Base-by-base conservation (phyloP, 306 rosid genomes). In the Cicer bijugum region DNA sequence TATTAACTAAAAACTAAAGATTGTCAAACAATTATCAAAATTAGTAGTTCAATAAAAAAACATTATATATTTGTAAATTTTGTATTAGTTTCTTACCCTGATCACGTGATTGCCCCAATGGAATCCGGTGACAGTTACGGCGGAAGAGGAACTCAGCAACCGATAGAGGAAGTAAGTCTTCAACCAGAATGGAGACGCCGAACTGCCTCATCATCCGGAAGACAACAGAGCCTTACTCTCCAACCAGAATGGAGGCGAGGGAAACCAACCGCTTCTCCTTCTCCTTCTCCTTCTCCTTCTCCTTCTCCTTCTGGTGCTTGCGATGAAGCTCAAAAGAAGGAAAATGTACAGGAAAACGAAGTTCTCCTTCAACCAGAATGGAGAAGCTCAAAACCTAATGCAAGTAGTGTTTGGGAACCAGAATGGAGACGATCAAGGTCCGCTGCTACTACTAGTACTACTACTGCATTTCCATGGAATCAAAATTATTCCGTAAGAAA, bases 221-320 rank as follows among this genome's bases (percentile, higher is more conserved):
- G 23, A 15, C 6, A 12, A 1, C 11, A 37, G 1, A 56, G 64
- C n/a, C 12, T 81, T 12, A n/a, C 17, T 61, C 77, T 81, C 55
- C 84, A 81, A 53, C 84, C 84, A 0, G 69, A 81, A 70, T 81
- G 84, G 84, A 33, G 77, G 5, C 77, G 84, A 35, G 43, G 11
- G 3, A 58, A 17, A 9, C 65, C 79, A 20, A 35, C 1, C 7
- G 47, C 17, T 43, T 11, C 43, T 14, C 52, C 64, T 53, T 12
- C 6, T 28, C 23, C 46, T 42, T 42, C 82, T n/a, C 17, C n/a
- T 43, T 11, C 43, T 14, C 52, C 17, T 43, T 11, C 43, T 14
- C 52, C 64, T 53, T 12, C 6, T 28, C 23, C 47, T 42, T 42
- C 82, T 15, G 28, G 38, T 2, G 15, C 71, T 10, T 39, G 38